A percentile compares a stretch with the other conserved stretches of the same genome.
Conservation (phyloP, 2,329 filamentous ascomycete species). For the Penicillium occitanis region DNA sequence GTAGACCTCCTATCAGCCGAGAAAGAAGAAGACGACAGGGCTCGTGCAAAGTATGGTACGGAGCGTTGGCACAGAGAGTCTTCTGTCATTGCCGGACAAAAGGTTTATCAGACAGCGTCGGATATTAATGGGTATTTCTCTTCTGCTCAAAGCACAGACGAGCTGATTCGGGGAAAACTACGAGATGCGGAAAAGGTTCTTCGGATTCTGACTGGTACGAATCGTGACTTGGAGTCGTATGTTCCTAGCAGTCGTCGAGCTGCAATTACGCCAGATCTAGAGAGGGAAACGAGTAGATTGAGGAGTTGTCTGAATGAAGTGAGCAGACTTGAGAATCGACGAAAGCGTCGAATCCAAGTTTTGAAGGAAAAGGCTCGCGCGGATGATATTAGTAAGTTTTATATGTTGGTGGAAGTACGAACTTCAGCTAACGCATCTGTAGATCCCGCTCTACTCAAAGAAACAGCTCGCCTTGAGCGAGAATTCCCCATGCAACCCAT, state of each 20-base stretch:
- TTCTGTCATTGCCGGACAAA: constrained; percentile 67
- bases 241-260: constrained; percentile 82
- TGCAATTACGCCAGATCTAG: constrained; percentile 75
- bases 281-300: constrained; percentile 73
- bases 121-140: constrained; percentile 89
- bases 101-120: constrained; percentile 70
- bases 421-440: neutral
- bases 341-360: constrained; percentile 75
- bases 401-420: neutral
- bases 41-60: constrained; percentile 78
- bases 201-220: constrained; percentile 72
- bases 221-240: constrained; percentile 79
- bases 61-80: constrained; percentile 75
- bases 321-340: constrained; percentile 74
- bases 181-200: constrained; percentile 73
- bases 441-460: constrained; percentile 74
- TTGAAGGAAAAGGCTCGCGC: constrained; percentile 75
- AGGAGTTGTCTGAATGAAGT: constrained; percentile 83
- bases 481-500: constrained; percentile 82
- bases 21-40: constrained; percentile 75
- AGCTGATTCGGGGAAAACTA: constrained; percentile 74
- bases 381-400: constrained; percentile 74
- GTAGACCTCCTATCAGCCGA: constrained; percentile 75
- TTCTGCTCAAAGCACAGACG: constrained; percentile 65
- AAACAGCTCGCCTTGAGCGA: constrained; percentile 81